phyloP scores from a whole-genome alignment of 2,329 filamentous ascomycete species.

The Ophiostoma fasciatum region DNA sequence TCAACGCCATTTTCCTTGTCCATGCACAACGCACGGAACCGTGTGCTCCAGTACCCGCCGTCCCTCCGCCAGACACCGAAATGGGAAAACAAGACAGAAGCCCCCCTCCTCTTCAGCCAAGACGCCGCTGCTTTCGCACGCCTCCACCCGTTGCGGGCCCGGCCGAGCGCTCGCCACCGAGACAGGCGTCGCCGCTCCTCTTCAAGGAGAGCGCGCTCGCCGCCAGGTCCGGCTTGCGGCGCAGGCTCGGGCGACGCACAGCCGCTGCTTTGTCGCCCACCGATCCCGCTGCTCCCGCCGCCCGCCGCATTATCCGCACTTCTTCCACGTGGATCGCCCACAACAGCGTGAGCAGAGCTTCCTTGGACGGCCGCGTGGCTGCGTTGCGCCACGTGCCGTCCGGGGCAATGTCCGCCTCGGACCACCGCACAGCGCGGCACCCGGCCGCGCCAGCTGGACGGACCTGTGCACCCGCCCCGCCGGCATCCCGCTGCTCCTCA shows the following conservation, averaged over 20 bases:
- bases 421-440: conserved; percentile 17
- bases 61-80: not conserved
- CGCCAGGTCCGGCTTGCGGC: no score
- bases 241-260: no score
- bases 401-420: conserved; percentile 13
- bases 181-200: not conserved
- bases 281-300: no score
- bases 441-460: conserved; percentile 11
- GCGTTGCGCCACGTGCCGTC: conserved; percentile 19
- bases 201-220: not conserved
- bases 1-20: not conserved
- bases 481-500: conserved; percentile 32
- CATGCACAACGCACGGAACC: no score
- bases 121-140: conserved; percentile 1
- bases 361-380: conserved; percentile 29
- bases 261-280: no score
- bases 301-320: conserved; percentile 12
- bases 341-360: conserved; percentile 31
- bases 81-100: not conserved
- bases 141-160: not conserved
- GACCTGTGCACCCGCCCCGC: conserved; percentile 27
- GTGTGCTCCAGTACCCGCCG: no score
- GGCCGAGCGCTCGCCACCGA: no score
- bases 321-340: conserved; percentile 31
- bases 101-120: not conserved